Conservation (phyloP, 768 basidiomycete species). For the Auricularia cornea region DNA sequence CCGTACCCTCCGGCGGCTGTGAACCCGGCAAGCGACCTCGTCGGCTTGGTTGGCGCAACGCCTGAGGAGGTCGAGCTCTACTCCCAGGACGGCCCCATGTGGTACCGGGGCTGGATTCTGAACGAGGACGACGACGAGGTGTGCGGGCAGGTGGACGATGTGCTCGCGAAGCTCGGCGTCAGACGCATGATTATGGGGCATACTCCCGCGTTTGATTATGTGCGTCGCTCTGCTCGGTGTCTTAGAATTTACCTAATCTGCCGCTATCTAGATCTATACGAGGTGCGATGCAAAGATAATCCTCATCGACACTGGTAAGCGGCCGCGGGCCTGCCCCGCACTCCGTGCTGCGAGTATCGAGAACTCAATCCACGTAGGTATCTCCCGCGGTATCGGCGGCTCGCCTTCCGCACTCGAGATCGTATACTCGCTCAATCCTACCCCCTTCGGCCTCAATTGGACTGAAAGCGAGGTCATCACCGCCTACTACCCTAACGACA, state of each 20-base stretch:
- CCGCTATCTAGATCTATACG: constrained; percentile 19
- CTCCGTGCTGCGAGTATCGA: too few species aligned
- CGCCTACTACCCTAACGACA: not conserved
- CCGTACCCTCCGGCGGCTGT: constrained; percentile 25
- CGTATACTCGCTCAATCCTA: constrained; percentile 56
- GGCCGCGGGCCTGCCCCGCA: not conserved
- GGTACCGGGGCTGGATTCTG: constrained; percentile 32
- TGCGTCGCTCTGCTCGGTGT: not conserved
- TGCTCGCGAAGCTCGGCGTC: constrained; percentile 24
- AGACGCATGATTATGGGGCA: constrained; percentile 35
- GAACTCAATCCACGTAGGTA: constrained; percentile 33
- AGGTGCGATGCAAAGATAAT: constrained; percentile 35
- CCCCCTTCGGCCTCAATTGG: not conserved
- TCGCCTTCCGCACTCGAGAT: constrained; percentile 82
- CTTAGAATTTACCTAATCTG: not conserved
- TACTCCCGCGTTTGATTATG: constrained; percentile 32
- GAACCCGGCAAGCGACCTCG: constrained; percentile 12
- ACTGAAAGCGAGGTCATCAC: not conserved
- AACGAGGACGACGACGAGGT: constrained; percentile 24
- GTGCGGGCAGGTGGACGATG: constrained; percentile 27
- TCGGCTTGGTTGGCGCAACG: constrained; percentile 23
- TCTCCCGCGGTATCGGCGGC: constrained; percentile 91
- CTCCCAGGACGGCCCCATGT: constrained; percentile 27
- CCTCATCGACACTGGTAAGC: constrained; percentile 36
- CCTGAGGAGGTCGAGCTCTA: constrained; percentile 30